Percentiles rank a stretch among this genome's conserved stretches.
These are phyloP conservation scores for Penicillium sclerotiorum DNA, from an alignment of 2,329 filamentous ascomycete species.

Conservation along the genomic window DNA sequence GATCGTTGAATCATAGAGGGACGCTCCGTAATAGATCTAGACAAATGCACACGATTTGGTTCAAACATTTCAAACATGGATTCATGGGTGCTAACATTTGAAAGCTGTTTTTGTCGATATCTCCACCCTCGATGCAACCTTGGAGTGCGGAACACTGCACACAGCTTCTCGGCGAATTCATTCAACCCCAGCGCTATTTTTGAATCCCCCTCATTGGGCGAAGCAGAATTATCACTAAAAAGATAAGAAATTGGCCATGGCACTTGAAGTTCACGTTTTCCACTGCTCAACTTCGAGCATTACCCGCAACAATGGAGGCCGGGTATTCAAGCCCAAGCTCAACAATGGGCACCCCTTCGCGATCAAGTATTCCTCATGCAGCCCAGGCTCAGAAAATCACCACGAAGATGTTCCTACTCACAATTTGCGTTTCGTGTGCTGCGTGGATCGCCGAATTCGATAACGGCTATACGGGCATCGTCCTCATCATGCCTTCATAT, in stretches of 20 bases:
- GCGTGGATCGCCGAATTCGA: conserved; percentile 30
- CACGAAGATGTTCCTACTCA: conserved; percentile 19
- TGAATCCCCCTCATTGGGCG: too few species aligned
- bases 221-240: too few species aligned
- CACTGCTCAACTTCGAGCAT: neutral
- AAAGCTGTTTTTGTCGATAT: neutral
- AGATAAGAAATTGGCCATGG: too few species aligned
- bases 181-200: neutral
- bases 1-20: too few species aligned
- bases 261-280: too few species aligned
- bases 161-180: neutral
- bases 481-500: conserved; percentile 31
- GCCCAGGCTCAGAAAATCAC: neutral
- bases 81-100: too few species aligned
- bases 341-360: neutral
- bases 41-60: too few species aligned
- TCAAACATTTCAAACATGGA: too few species aligned
- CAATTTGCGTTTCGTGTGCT: conserved; percentile 23
- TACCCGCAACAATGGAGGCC: neutral
- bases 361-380: neutral
- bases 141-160: neutral
- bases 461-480: conserved; percentile 24
- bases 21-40: too few species aligned
- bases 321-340: neutral
- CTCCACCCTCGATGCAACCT: neutral